Conservation (phyloP, 2,329 filamentous ascomycete species). For the Stagonosporopsis vannaccii region DNA sequence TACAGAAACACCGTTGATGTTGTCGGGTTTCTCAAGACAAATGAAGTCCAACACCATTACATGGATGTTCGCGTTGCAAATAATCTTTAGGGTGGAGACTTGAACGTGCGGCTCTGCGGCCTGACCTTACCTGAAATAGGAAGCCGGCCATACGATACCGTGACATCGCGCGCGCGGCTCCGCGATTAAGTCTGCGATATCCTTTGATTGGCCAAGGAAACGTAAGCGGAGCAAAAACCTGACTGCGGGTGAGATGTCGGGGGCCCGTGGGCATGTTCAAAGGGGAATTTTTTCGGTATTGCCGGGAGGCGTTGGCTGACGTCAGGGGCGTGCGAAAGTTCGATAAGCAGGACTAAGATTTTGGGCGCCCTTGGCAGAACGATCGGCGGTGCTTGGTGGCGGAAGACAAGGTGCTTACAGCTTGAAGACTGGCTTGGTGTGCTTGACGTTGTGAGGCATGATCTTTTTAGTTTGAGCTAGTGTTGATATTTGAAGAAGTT, state of each 20-base stretch:
- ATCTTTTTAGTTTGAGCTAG: neutral
- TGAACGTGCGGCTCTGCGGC: slow-evolving; percentile 12
- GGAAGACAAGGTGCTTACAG: slow-evolving; percentile 5
- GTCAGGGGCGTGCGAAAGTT: slow-evolving; percentile 5
- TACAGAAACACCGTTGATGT: too few relatives aligned
- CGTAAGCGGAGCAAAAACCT: neutral
- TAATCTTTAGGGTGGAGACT: slow-evolving; percentile 2
- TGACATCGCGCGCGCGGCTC: slow-evolving; percentile 3
- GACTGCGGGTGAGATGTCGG: slow-evolving; percentile 14
- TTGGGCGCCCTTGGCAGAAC: slow-evolving; percentile 16
- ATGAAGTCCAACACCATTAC: neutral
- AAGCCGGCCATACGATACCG: slow-evolving; percentile 2
- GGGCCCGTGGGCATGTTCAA: slow-evolving; percentile 11
- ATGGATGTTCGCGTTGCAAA: neutral
- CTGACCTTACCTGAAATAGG: neutral
- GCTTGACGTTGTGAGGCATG: slow-evolving; percentile 2
- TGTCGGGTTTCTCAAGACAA: neutral
- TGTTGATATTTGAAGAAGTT: neutral
- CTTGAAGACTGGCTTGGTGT: neutral
- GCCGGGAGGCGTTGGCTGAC: slow-evolving; percentile 1
- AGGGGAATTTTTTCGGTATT: neutral
- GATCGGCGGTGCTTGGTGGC: slow-evolving; percentile 17
- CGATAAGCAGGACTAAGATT: slow-evolving; percentile 10
- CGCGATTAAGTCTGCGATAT: neutral
- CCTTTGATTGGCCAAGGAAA: neutral